These are phyloP conservation scores for Acanthamoeba castellanii DNA, from an alignment of 208 protist genomes.

Conservation along the genomic window DNA sequence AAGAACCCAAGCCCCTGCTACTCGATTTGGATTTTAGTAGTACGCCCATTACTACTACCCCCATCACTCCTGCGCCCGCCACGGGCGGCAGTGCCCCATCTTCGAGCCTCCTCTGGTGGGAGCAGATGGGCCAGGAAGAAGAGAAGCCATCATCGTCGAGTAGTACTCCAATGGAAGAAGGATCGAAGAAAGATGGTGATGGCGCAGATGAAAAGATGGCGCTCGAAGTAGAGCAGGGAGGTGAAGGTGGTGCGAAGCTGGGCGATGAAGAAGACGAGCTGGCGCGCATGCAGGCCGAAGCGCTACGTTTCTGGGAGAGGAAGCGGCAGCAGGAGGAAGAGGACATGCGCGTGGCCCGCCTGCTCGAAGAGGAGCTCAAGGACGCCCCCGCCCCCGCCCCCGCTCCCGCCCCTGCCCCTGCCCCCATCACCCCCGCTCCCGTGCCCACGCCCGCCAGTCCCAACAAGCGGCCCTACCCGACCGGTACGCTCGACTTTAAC, in stretches of 20 bases:
- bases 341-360: conserved; percentile 20
- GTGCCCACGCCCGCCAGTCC: neutral
- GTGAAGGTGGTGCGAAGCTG: neutral
- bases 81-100: neutral
- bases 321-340: conserved; percentile 59
- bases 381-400: neutral
- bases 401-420: neutral
- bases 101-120: neutral
- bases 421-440: neutral
- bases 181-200: too few relatives aligned
- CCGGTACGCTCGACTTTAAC: neutral
- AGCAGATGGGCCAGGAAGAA: neutral
- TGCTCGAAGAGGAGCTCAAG: conserved; percentile 36
- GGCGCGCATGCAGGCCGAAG: conserved; percentile 14
- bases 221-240: neutral
- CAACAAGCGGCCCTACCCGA: neutral
- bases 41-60: neutral
- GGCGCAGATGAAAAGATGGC: neutral
- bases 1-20: neutral
- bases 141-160: too few relatives aligned
- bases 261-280: conserved; percentile 39
- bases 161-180: too few relatives aligned
- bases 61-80: neutral
- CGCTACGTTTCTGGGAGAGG: conserved; percentile 18
- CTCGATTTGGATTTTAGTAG: neutral